Evolutionary conservation across 352 stramenopile species (phyloP), one percentile per base, ranked within the genome.

Genomic region (Phytophthora vignae): DNA sequence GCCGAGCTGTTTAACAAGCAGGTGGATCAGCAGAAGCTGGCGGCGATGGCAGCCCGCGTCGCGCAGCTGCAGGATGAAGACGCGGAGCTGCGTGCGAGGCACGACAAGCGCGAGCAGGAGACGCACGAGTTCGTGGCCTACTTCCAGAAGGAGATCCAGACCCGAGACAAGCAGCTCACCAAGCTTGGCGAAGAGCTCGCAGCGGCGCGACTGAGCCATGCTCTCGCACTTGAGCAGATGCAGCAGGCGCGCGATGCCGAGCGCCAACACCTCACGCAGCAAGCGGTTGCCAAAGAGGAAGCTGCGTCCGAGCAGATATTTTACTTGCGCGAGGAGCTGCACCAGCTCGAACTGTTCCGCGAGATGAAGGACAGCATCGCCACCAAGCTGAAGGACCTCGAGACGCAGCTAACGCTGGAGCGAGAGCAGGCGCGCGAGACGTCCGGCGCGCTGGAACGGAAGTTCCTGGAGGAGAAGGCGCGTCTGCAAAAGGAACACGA

Each of bases 41-140:
- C 84, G 40, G 77, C 82, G 27, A 82, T 97, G 52, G 85, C 78
- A 17, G 78, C 74, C 15, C 87, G 87, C 25, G 74, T 95, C 36
- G 64, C 83, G 4, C 75, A 91, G 27, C 64, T 96, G 36, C 82
- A 93, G 59, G 71, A 77, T 8, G 87, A 97, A 74, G 96, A 97
- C 67, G 89, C 95, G 53, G 78, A 73, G 5, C 64, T 98, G 21
- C 85, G 90, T 48, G 81, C 81, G 11, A 79, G 90, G 9, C 90
- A 97, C 52, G 83, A 90, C 38, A 97, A 97, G 78, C 84, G 83
- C 22, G 92, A 98, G 68, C 94, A 96, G 69, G 93, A 98, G 74
- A 98, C 92, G 11, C 91, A 98, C 71, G 94, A 98, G 77, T 98
- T 98, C 49, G 93, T 98, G 22, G 85, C 90, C 7, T 98, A 98